Base-by-base conservation (phyloP, 78 protist genomes). In the Fonticula alba region DNA sequence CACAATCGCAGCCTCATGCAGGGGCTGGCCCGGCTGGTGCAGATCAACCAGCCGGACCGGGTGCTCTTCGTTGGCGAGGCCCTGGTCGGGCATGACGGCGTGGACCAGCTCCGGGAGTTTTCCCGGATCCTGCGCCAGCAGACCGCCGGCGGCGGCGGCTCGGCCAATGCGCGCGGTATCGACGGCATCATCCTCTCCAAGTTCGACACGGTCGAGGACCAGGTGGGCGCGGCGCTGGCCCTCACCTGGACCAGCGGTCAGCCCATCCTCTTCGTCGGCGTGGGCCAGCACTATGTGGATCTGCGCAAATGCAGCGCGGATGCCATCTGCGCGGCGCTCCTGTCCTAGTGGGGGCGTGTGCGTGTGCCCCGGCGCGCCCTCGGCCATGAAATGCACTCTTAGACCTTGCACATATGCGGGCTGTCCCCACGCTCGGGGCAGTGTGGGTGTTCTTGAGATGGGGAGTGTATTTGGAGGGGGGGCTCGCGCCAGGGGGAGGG, bases 1-100 rank as follows among this genome's bases (percentile, higher is more conserved):
- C 89, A 93, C 47, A 94, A 95, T 72, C 96, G 71, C 51, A 85
- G 86, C 10, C 83, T 93, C 31, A 95, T 96, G 99, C 70, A 85
- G 13, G 76, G 91, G 0, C 82, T 96, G 32, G 75, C 91, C 10
- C 54, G 82, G 78, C 69, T 92, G 32, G 83, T 92, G 32, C 46
- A 78, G 20, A 61, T 58, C 52, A 87, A 86, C 66, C 13, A 57
- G 29, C 98, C 97, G 9, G 91, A 95, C 67, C 58, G 89, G 54
- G 93, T 94, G 22, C 68, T 95, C n/a, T 96, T 97, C 31, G 99
- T 97, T 0, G 99, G 99, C 2, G 99, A 97, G 62, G 99, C 99
- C 0, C 83, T 97, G 0, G 99, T 91, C 3, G 99, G 99, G 26
- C 93, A 95, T 62, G 97, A 93, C 62, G 97, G 89, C 26, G 93